Conservation (phyloP, 176 grass and related monocot genomes). For the Hyparrhenia diplandra region DNA sequence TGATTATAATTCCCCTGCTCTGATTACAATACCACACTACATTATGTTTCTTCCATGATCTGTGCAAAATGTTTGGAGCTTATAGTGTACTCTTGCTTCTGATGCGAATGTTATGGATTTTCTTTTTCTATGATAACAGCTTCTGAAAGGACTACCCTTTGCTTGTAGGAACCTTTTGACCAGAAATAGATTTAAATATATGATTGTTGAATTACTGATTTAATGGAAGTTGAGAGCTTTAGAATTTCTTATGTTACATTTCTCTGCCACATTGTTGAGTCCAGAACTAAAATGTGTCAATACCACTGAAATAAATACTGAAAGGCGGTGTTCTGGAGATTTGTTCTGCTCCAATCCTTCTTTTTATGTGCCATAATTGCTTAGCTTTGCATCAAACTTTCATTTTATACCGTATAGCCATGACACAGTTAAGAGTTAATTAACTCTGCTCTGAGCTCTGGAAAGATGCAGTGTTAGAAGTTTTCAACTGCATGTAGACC, state of each 20-base stretch:
- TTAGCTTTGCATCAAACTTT: neutral
- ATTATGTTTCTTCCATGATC: neutral
- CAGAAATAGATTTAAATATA: neutral
- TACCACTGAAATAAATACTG: neutral
- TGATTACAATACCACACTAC: neutral
- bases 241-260: neutral
- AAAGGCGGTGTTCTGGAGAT: neutral
- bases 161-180: neutral
- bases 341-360: neutral
- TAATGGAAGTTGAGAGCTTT: neutral
- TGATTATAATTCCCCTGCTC: too few species aligned
- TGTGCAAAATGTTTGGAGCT: neutral
- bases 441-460: neutral
- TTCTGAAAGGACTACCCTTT: neutral
- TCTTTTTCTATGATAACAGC: neutral
- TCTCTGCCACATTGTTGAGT: neutral
- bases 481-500: neutral
- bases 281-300: neutral
- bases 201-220: neutral
- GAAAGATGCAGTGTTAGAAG: neutral
- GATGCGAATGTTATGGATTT: neutral
- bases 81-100: neutral
- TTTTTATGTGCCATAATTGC: neutral
- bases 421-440: neutral
- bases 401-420: neutral